These are phyloP conservation scores for Styphnolobium japonicum DNA, from an alignment of 306 rosid species.

Conservation along the genomic window DNA sequence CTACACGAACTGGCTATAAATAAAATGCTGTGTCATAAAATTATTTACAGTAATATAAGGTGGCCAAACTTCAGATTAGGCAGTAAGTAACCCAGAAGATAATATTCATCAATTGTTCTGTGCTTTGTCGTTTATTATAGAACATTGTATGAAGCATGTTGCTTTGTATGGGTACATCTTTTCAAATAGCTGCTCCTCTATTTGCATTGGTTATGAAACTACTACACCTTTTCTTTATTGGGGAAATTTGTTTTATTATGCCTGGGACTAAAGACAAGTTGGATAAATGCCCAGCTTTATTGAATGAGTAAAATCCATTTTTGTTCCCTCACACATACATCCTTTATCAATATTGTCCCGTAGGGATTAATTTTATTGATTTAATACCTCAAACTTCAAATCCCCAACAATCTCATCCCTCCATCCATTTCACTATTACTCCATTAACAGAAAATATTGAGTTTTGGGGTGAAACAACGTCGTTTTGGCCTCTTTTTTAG, in stretches of 20 bases:
- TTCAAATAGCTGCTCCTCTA: neutral
- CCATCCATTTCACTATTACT: too few relatives aligned
- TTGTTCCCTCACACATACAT: too few relatives aligned
- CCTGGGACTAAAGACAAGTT: neutral
- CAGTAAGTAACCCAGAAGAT: neutral
- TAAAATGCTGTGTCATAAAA: neutral
- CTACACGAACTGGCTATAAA: neutral
- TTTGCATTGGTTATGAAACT: neutral
- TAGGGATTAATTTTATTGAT: too few relatives aligned
- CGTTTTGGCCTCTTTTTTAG: too few relatives aligned
- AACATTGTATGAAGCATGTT: conserved; percentile 9
- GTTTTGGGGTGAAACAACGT: too few relatives aligned
- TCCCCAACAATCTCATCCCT: too few relatives aligned
- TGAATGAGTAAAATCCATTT: too few relatives aligned
- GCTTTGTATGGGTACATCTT: neutral
- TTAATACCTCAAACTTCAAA: too few relatives aligned
- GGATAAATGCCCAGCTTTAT: neutral
- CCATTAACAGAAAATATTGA: too few relatives aligned
- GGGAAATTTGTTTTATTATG: neutral
- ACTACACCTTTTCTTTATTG: neutral
- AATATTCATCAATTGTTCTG: neutral
- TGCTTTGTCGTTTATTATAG: conserved; percentile 4
- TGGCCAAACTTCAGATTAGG: neutral
- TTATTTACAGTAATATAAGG: neutral
- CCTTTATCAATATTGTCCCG: too few relatives aligned